phyloP scores from a whole-genome alignment of 352 stramenopile species.

The Globisporangium nunn region DNA sequence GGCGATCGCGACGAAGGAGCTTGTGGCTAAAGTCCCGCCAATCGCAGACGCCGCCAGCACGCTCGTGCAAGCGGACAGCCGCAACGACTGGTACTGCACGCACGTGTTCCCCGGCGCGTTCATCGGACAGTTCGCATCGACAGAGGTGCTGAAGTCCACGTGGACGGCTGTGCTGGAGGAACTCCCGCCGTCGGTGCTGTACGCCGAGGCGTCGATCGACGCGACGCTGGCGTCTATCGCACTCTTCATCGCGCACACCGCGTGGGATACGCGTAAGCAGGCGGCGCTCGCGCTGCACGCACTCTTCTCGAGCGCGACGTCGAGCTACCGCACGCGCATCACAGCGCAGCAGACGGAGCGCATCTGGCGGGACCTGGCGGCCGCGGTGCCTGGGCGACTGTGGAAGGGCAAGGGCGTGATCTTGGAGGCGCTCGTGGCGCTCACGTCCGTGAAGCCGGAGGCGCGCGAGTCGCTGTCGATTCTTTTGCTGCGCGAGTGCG shows the following conservation, averaged over 20 bases:
- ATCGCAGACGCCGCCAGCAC: slow-evolving; percentile 24
- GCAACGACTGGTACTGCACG: slow-evolving; percentile 56
- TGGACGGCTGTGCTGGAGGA: slow-evolving; percentile 63
- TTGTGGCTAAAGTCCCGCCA: slow-evolving; percentile 52
- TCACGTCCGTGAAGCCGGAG: slow-evolving; percentile 23
- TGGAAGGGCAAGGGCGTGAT: slow-evolving; percentile 75
- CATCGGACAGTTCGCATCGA: slow-evolving; percentile 60
- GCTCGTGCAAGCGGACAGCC: slow-evolving; percentile 29
- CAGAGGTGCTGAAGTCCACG: slow-evolving; percentile 30
- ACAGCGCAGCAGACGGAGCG: slow-evolving; percentile 31
- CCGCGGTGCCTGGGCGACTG: slow-evolving; percentile 52
- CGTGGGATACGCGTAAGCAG: slow-evolving; percentile 71
- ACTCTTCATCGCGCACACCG: slow-evolving; percentile 49
- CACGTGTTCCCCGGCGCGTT: slow-evolving; percentile 70
- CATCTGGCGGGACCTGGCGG: slow-evolving; percentile 45
- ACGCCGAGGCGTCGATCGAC: slow-evolving; percentile 39
- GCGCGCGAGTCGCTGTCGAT: slow-evolving; percentile 17
- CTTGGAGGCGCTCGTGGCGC: slow-evolving; percentile 55
- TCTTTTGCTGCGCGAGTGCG: slow-evolving; percentile 50
- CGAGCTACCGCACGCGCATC: slow-evolving; percentile 37
- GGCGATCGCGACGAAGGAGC: slow-evolving; percentile 57
- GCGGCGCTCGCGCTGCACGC: slow-evolving; percentile 54
- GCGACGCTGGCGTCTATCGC: slow-evolving; percentile 33
- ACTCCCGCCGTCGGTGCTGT: slow-evolving; percentile 54
- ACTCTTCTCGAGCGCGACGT: slow-evolving; percentile 31